phyloP scores from a whole-genome alignment of 1,284 basidiomycete genomes.

The Papiliotrema nemorosa region DNA sequence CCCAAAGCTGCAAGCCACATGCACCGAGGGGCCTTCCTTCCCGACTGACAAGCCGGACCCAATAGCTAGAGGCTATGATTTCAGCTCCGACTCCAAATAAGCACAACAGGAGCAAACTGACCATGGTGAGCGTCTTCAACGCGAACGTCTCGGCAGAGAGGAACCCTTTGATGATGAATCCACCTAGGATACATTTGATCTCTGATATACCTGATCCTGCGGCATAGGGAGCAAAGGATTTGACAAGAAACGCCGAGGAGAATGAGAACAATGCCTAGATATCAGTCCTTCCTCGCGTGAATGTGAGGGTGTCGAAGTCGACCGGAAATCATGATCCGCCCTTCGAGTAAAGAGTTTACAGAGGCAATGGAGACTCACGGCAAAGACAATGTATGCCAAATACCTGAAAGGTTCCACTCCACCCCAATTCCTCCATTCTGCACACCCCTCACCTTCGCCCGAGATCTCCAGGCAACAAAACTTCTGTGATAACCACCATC shows the following conservation, averaged over 20 bases:
- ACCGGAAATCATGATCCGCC: neutral
- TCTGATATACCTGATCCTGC: constrained; percentile 98
- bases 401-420: constrained; percentile 69
- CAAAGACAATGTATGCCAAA: constrained; percentile 81
- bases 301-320: too few relatives aligned
- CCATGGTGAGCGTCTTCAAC: constrained; percentile 87
- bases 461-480: constrained; percentile 86
- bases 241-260: constrained; percentile 81
- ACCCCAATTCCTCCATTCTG: constrained; percentile 93
- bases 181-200: constrained; percentile 97
- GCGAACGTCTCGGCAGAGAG: constrained; percentile 82
- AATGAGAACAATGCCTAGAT: constrained; percentile 71
- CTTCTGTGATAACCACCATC: constrained; percentile 98
- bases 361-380: constrained; percentile 58
- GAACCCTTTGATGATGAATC: constrained; percentile 95
- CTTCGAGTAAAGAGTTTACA: neutral
- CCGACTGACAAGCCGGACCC: constrained; percentile 96
- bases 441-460: constrained; percentile 74
- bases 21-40: constrained; percentile 97
- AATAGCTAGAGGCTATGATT: constrained; percentile 86
- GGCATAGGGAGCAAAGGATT: constrained; percentile 85
- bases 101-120: constrained; percentile 50
- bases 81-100: too few relatives aligned
- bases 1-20: constrained; percentile 93
- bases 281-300: too few relatives aligned